phyloP scores from a whole-genome alignment of 129 eudicot species.

The Erigeron canadensis region DNA sequence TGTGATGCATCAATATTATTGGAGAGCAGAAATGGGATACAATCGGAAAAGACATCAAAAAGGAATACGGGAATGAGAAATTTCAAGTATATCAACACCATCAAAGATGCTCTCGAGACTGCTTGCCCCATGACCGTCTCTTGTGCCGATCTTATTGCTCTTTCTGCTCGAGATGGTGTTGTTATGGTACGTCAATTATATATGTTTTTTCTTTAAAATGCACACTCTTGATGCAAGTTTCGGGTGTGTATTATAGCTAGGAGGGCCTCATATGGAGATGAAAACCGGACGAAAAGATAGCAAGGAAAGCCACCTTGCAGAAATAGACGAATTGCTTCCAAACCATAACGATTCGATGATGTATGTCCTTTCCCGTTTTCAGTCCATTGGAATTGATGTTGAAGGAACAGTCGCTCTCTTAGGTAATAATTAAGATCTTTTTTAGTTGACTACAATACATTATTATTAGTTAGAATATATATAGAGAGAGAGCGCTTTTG shows the following conservation, averaged over 20 bases:
- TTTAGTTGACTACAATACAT: too few relatives aligned
- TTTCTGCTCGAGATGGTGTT: slow-evolving; percentile 80
- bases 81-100: slow-evolving; percentile 73
- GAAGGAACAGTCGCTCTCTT: slow-evolving; percentile 88
- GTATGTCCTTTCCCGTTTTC: slow-evolving; percentile 57
- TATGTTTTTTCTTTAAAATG: too few relatives aligned
- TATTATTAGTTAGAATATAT: too few relatives aligned
- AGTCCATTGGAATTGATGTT: slow-evolving; percentile 67
- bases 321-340: slow-evolving; percentile 55
- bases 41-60: slow-evolving; percentile 55
- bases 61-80: slow-evolving; percentile 84
- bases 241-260: slow-evolving; percentile 41
- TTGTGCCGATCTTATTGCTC: slow-evolving; percentile 85
- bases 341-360: slow-evolving; percentile 64
- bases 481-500: too few relatives aligned
- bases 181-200: slow-evolving; percentile 46
- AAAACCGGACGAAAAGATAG: slow-evolving; percentile 82
- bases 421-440: too few relatives aligned
- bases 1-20: slow-evolving; percentile 88
- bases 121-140: slow-evolving; percentile 81
- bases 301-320: slow-evolving; percentile 48
- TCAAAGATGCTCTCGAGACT: slow-evolving; percentile 65
- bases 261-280: slow-evolving; percentile 80
- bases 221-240: not conserved
- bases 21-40: slow-evolving; percentile 48